Percentiles rank a stretch among this genome's conserved stretches.
These are phyloP conservation scores for Penicillium macrosclerotiorum DNA, from an alignment of 495 filamentous ascomycete species.

Conservation along the genomic window DNA sequence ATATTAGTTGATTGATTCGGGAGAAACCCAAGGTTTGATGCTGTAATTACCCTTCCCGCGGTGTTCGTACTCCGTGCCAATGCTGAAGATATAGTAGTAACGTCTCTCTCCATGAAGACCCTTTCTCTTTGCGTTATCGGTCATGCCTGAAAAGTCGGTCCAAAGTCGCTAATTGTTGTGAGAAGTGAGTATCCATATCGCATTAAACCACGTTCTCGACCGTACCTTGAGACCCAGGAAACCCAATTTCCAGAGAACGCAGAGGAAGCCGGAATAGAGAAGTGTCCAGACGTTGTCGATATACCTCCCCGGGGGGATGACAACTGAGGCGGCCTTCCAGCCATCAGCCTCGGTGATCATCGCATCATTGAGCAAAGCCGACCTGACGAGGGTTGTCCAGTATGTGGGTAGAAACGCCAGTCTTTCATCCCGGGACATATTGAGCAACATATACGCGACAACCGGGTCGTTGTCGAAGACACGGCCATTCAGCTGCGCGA, in stretches of 20 bases:
- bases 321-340: constrained; percentile 27
- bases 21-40: neutral
- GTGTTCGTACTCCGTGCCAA: constrained; percentile 27
- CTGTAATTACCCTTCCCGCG: constrained; percentile 24
- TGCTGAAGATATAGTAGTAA: constrained; percentile 31
- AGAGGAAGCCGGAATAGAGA: constrained; percentile 19
- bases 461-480: constrained; percentile 26
- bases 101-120: constrained; percentile 20
- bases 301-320: constrained; percentile 18
- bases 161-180: constrained; percentile 17
- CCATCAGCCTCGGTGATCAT: constrained; percentile 28
- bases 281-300: constrained; percentile 25
- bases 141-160: constrained; percentile 28
- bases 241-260: constrained; percentile 23
- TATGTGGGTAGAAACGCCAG: constrained; percentile 24
- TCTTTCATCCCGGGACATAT: constrained; percentile 20
- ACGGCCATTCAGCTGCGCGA: constrained; percentile 20
- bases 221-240: constrained; percentile 22
- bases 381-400: constrained; percentile 20
- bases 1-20: neutral
- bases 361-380: constrained; percentile 25
- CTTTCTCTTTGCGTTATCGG: constrained; percentile 24
- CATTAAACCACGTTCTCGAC: neutral
- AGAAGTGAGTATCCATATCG: neutral
- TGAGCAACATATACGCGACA: constrained; percentile 28